phyloP scores from a whole-genome alignment of 139 green algal genomes.

The Tetraselmis chui region DNA sequence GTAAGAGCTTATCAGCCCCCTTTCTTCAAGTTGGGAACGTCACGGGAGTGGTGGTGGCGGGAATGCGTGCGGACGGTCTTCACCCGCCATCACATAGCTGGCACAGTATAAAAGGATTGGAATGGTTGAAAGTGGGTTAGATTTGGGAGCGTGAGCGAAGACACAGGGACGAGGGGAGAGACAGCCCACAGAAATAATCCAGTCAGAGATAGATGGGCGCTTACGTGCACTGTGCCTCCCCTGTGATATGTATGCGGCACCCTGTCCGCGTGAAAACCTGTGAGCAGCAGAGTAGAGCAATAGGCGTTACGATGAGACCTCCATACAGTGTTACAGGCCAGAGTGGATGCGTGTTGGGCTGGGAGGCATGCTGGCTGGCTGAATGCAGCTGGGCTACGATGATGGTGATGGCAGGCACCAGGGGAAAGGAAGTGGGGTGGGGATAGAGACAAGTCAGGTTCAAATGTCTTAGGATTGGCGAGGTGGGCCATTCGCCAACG shows the following conservation, averaged over 20 bases:
- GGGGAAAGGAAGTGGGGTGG: background rate
- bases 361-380: no score
- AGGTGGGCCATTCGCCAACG: no score
- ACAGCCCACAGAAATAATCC: constrained; percentile 18
- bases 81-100: no score
- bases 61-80: constrained; percentile 21
- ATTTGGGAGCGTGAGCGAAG: no score
- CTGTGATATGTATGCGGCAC: constrained; percentile 11
- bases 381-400: background rate
- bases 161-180: background rate
- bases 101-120: no score
- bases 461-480: no score
- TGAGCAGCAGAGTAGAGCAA: no score
- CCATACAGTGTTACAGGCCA: background rate
- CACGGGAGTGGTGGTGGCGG: no score
- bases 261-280: constrained; percentile 80
- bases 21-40: no score
- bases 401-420: background rate
- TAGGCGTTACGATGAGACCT: no score
- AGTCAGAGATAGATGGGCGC: constrained; percentile 4
- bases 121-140: no score
- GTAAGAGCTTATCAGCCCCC: no score
- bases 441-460: background rate
- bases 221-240: constrained; percentile 26
- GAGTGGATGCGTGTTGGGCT: background rate